These are phyloP conservation scores for Yarrowia sp. DNA, from an alignment of 805 yeast species.

Conservation along the genomic window DNA sequence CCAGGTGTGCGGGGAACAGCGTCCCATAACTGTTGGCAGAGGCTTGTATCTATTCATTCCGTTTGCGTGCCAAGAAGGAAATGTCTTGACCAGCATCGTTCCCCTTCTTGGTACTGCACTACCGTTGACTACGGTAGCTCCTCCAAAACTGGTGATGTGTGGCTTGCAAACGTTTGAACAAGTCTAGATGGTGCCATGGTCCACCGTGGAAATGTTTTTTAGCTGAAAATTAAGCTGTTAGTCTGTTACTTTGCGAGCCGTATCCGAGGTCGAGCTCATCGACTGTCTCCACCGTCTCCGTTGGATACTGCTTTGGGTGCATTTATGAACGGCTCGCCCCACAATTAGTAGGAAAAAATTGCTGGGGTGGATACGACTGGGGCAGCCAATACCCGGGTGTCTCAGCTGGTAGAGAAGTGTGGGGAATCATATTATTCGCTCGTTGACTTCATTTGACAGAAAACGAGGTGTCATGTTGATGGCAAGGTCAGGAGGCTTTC, in stretches of 20 bases:
- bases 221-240: background rate
- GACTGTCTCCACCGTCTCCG: background rate
- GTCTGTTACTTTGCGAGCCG: background rate
- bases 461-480: background rate
- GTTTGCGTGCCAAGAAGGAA: background rate
- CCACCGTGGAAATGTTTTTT: background rate
- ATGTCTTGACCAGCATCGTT: background rate
- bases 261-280: background rate
- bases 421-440: background rate
- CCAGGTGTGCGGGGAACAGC: background rate
- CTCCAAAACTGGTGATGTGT: background rate
- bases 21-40: background rate
- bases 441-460: background rate
- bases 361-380: background rate
- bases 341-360: background rate
- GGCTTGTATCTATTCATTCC: conserved; percentile 1
- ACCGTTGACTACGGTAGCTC: background rate
- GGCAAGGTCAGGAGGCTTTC: no score
- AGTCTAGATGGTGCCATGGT: background rate
- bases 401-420: background rate
- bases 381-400: background rate
- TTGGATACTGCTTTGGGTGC: background rate
- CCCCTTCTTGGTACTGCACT: conserved; percentile 1
- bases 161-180: background rate
- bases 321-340: conserved; percentile 13